Evolutionary conservation across 2,329 filamentous ascomycete species (phyloP), one percentile per base, ranked within the genome.

Genomic region (Bertia moriformis): DNA sequence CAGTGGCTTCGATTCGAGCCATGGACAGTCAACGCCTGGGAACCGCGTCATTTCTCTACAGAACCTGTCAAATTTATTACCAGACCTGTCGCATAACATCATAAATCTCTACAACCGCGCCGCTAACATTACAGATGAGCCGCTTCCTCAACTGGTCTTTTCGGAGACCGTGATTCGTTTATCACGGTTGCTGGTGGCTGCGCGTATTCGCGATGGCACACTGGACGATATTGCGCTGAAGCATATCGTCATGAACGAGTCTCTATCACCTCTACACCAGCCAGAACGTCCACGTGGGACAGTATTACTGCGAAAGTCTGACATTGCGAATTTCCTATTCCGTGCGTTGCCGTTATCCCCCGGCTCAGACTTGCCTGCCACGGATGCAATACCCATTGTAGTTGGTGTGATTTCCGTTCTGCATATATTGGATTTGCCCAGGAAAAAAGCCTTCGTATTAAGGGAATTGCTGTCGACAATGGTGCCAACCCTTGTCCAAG

Each of bases 401-500:
- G 62, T 72, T 22, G 75, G 72, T 12, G 65, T 78, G 38, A 65
- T 71, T 15, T 68, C 71, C 5, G 67, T 74, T 13, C 57, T 78
- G 7, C 67, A 71, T 5, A 53, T 60, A 14, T 54, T 79, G 4
- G 67, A 67, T n/a, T 52, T 78, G 35, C 65, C 73, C 19, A 62
- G 75, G 36, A 79, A 78, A 50, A 73, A 73, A 45, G 73, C 69
- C 1, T 68, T 78, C 40, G 59, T 76, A 4, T 55, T 79, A 50
- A 71, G 68, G 48, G 71, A 77, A 40, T 61, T 78, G 40, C 58
- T 79, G 15, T 62, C 63, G 4, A 63, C 66, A 7, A 59, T 78
- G 35, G 67, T 74, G 24, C 67, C 68, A 18, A 71, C 66, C 5
- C 58, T 80, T 14, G 65, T 75, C 4, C 69, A 76, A 51, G 74